Conservation (phyloP, 1,139 yeast species). For the Taphrina deformans region DNA sequence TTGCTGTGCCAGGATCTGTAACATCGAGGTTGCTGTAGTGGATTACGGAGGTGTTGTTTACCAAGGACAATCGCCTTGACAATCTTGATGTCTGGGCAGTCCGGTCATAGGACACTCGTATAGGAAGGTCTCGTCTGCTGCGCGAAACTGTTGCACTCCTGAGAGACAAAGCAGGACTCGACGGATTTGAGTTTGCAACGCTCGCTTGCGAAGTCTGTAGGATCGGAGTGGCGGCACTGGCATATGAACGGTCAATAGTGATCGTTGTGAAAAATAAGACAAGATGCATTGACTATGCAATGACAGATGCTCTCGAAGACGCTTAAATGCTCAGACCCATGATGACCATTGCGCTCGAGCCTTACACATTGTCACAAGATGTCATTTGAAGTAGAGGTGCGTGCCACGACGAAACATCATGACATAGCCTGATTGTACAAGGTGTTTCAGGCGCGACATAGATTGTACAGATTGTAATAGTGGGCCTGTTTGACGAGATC, state of each 20-base stretch:
- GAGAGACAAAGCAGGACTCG: not conserved
- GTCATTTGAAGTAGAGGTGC: not conserved
- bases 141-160: not conserved
- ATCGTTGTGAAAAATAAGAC: not conserved
- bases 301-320: not conserved
- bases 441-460: not conserved
- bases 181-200: not conserved
- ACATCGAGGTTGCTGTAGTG: not conserved
- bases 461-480: not conserved
- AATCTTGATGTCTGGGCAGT: not conserved
- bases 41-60: not conserved
- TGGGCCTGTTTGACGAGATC: too few relatives aligned
- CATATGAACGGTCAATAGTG: not conserved
- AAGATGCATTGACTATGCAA: not conserved
- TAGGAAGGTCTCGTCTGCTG: not conserved
- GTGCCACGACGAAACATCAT: not conserved
- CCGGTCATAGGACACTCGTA: not conserved
- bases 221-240: not conserved
- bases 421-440: not conserved
- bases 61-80: not conserved
- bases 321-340: not conserved
- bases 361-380: not conserved
- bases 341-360: not conserved
- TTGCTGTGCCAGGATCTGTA: not conserved
- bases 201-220: slow-evolving; percentile 2